Base-by-base conservation (phyloP, 2,329 filamentous ascomycete genomes). In the Chrysoporthe cubensis region DNA sequence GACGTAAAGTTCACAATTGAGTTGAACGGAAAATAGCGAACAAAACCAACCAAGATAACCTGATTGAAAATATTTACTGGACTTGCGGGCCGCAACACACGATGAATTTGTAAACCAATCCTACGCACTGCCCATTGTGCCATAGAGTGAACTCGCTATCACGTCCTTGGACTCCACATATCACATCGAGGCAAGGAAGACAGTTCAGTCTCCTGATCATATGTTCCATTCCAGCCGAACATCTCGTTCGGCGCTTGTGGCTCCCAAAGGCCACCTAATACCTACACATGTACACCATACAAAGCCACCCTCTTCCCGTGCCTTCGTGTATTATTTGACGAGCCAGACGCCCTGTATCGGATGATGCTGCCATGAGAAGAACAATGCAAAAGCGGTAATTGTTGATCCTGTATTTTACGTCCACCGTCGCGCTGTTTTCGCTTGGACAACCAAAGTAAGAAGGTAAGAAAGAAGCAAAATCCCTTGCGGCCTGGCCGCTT, bases 401-500 rank as follows among this genome's bases (percentile, higher is more conserved):
- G 32, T 54, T 34, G 2, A 34, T 32, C 50, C 32, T 21, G 11
- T 54, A 21, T 34, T 32, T 54, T 54, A 14, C 14, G 32, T 6
- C 54, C 54, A 40, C 32, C 34, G 18, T 54, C 7, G 32, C 11
- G 11, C 50, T 9, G 50, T 26, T 26, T 34, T 57, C 54, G 54
- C 54, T 21, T 13, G 34, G 32, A 57, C 54, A 13, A 40, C 18
- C 7, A n/a, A 40, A 40, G 54, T n/a, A 37, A 34, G 32, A 57
- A n/a, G 4, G 16, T 40, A 16, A 56, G 7, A 37, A 56, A 16
- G 18, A 46, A n/a, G 18, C 4, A 46, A 46, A 8, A 40, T 57
- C 54, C 54, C 32, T 26, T 57, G 54, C 32, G 54, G n/a, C 54
- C 34, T 57, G 54, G 11, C 54, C 54, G 54, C 9, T 57, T 57